phyloP scores from a whole-genome alignment of 1,139 yeast species.

The Yamadazyma mexicana region DNA sequence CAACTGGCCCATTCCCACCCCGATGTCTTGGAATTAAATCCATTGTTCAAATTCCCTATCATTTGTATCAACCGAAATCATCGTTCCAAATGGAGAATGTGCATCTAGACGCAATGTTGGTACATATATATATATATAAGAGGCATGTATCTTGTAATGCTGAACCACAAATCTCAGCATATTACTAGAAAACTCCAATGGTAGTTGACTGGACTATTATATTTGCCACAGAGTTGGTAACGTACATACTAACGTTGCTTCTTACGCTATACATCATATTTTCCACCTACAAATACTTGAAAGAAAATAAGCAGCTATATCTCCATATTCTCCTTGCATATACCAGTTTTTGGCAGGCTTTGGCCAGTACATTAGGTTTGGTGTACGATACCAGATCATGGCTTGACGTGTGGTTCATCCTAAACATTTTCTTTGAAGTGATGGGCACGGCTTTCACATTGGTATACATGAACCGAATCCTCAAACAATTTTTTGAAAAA shows the following conservation, averaged over 20 bases:
- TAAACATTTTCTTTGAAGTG: constrained; percentile 15
- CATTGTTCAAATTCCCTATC: too few relatives aligned
- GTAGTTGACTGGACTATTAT: constrained; percentile 11
- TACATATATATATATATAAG: too few relatives aligned
- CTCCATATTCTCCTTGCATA: constrained; percentile 11
- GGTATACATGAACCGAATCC: constrained; percentile 10
- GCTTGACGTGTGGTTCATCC: constrained; percentile 14
- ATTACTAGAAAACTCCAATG: too few relatives aligned
- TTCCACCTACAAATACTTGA: constrained; percentile 6
- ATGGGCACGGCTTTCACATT: constrained; percentile 13
- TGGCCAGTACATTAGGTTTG: constrained; percentile 12
- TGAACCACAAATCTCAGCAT: too few relatives aligned
- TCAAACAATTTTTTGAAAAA: constrained; percentile 8
- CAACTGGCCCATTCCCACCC: background rate
- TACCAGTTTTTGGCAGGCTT: constrained; percentile 14
- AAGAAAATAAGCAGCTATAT: constrained; percentile 7
- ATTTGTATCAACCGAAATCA: background rate
- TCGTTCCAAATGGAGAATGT: too few relatives aligned
- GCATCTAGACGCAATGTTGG: too few relatives aligned
- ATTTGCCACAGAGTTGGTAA: constrained; percentile 13
- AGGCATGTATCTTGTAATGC: too few relatives aligned
- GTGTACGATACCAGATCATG: constrained; percentile 11
- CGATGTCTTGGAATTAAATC: background rate
- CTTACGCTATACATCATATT: constrained; percentile 11
- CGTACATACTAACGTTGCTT: constrained; percentile 8